Conservation (phyloP, 495 filamentous ascomycete genomes). For the Aspergillus leporis region DNA sequence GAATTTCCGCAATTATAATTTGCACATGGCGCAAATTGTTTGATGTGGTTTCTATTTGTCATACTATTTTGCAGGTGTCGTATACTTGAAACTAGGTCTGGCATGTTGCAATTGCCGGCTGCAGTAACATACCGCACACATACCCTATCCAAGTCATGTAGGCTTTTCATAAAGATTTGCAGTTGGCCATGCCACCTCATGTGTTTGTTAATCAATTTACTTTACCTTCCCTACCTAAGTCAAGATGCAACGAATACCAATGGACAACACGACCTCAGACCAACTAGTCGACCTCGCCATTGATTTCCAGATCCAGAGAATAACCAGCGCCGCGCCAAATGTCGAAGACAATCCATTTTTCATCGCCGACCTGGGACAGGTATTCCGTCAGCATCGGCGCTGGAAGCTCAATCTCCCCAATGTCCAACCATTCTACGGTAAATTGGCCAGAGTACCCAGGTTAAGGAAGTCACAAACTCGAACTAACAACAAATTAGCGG, state of each 20-base stretch:
- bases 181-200: background rate
- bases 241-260: background rate
- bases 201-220: background rate
- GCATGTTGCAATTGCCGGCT: background rate
- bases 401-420: slow-evolving; percentile 8
- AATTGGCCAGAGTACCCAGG: background rate
- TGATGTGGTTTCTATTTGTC: background rate
- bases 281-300: background rate
- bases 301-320: background rate
- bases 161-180: no score
- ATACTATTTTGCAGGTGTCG: background rate
- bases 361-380: slow-evolving; percentile 11
- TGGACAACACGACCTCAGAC: background rate
- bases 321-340: background rate
- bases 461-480: background rate
- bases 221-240: background rate
- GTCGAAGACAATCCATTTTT: slow-evolving; percentile 12
- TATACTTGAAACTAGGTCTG: background rate
- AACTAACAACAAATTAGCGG: slow-evolving; percentile 18
- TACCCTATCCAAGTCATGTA: no score
- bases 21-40: background rate
- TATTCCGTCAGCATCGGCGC: slow-evolving; percentile 11
- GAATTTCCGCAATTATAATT: no score
- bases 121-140: no score
- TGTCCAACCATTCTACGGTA: slow-evolving; percentile 16